Percentiles rank a stretch among this genome's conserved stretches.
Evolutionary conservation across 768 basidiomycete species (phyloP).

Genomic region (Paxillus rubicundulus): DNA sequence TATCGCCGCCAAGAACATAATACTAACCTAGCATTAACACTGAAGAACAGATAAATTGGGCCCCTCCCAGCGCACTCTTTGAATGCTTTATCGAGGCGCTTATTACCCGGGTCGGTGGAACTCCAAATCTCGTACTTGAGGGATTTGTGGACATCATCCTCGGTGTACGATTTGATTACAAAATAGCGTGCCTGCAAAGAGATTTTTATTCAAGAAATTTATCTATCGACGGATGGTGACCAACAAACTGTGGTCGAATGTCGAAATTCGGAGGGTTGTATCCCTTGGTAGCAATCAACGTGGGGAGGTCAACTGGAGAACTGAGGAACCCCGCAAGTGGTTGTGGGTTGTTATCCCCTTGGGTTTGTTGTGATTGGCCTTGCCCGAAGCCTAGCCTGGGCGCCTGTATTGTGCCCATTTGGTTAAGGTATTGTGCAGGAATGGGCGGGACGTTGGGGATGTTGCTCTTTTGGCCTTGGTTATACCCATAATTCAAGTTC

Average conservation of each 20-base stretch:
- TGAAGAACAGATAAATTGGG: conserved; percentile 98
- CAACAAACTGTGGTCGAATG: conserved; percentile 69
- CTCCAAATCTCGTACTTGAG: conserved; percentile 98
- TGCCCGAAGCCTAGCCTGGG: conserved; percentile 40
- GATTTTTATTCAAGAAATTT: conserved; percentile 1
- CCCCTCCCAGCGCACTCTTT: conserved; percentile 89
- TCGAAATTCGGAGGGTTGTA: conserved; percentile 90
- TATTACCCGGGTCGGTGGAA: conserved; percentile 95
- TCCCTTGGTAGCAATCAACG: conserved; percentile 83
- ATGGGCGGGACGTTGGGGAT: conserved; percentile 72
- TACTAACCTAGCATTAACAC: conserved; percentile 84
- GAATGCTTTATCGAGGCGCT: conserved; percentile 95
- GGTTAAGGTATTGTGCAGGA: conserved; percentile 70
- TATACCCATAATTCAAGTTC: conserved; percentile 64
- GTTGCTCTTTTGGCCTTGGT: conserved; percentile 32
- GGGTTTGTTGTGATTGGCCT: conserved; percentile 26
- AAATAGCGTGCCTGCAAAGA: conserved; percentile 77
- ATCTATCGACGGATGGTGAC: conserved; percentile 27
- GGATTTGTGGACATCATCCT: conserved; percentile 98
- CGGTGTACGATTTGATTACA: conserved; percentile 98
- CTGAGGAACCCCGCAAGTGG: conserved; percentile 46
- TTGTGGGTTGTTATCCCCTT: conserved; percentile 33
- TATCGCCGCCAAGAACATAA: not conserved
- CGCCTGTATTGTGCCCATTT: conserved; percentile 37
- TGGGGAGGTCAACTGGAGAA: conserved; percentile 80